These are phyloP conservation scores for Clavispora vitiphila DNA, from an alignment of 805 yeast species.

Conservation along the genomic window DNA sequence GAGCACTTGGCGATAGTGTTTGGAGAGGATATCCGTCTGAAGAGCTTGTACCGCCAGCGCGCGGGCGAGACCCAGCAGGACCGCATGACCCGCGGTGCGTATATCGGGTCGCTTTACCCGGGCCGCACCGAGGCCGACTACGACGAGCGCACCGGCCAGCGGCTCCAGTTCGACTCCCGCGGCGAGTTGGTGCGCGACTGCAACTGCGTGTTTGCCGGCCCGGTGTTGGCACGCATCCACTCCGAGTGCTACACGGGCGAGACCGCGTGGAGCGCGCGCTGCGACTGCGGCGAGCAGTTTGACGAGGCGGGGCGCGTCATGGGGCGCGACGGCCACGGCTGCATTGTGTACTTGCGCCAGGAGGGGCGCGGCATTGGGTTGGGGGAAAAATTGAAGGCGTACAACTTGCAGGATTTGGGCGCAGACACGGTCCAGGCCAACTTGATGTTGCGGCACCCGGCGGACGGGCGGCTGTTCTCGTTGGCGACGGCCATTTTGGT, in stretches of 20 bases:
- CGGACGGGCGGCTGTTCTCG: slow-evolving; percentile 92
- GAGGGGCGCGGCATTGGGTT: slow-evolving; percentile 98
- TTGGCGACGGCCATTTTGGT: slow-evolving; percentile 88
- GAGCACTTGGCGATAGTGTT: slow-evolving; percentile 97
- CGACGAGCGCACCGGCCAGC: slow-evolving; percentile 33
- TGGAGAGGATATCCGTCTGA: slow-evolving; percentile 85
- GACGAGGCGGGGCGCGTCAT: slow-evolving; percentile 95
- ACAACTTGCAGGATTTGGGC: slow-evolving; percentile 93
- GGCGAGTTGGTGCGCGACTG: slow-evolving; percentile 24
- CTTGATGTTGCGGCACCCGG: slow-evolving; percentile 88
- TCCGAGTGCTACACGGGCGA: slow-evolving; percentile 99
- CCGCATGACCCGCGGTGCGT: slow-evolving; percentile 98
- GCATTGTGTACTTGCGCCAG: slow-evolving; percentile 91
- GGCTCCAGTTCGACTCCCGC: slow-evolving; percentile 26
- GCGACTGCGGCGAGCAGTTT: slow-evolving; percentile 99
- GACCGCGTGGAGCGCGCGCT: slow-evolving; percentile 98
- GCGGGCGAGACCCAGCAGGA: slow-evolving; percentile 80
- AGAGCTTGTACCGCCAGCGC: slow-evolving; percentile 57
- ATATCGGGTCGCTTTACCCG: slow-evolving; percentile 83
- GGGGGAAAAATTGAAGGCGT: slow-evolving; percentile 96
- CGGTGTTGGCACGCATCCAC: slow-evolving; percentile 80
- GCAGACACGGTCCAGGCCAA: slow-evolving; percentile 99
- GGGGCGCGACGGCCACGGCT: slow-evolving; percentile 85
- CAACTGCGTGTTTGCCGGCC: slow-evolving; percentile 18
- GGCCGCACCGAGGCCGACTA: slow-evolving; percentile 71